Percentiles rank a stretch among this genome's conserved stretches.
Evolutionary conservation across 2,329 filamentous ascomycete genomes (phyloP).

Genomic region (Fusarium virguliforme): DNA sequence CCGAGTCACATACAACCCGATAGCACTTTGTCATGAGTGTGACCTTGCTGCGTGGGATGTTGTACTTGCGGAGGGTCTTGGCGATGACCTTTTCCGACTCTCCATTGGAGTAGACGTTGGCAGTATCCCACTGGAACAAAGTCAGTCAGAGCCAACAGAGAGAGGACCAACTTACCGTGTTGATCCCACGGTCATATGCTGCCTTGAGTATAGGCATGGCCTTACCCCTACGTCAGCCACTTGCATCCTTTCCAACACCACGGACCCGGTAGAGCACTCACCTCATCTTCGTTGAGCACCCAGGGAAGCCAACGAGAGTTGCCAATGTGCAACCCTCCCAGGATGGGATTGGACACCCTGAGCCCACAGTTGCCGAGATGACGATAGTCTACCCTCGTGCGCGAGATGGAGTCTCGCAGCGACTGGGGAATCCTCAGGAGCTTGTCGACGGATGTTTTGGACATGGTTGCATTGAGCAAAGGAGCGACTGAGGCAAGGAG

Average conservation of each 20-base stretch:
- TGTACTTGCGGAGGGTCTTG: slow-evolving; percentile 72
- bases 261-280: not conserved
- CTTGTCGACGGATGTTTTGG: slow-evolving; percentile 17
- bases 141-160: not conserved
- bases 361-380: slow-evolving; percentile 10
- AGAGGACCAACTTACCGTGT: slow-evolving; percentile 29
- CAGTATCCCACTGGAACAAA: slow-evolving; percentile 56
- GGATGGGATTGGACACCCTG: slow-evolving; percentile 16
- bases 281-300: slow-evolving; percentile 19
- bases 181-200: slow-evolving; percentile 43
- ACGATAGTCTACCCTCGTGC: slow-evolving; percentile 11
- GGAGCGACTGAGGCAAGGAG: not conserved
- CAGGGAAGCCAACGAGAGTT: slow-evolving; percentile 18
- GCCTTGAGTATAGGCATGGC: slow-evolving; percentile 36
- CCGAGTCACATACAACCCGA: slow-evolving; percentile 63
- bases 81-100: slow-evolving; percentile 68
- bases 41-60: slow-evolving; percentile 70
- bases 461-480: slow-evolving; percentile 3
- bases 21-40: slow-evolving; percentile 73
- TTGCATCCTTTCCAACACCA: not conserved
- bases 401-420: slow-evolving; percentile 9
- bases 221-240: slow-evolving; percentile 10
- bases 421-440: slow-evolving; percentile 6
- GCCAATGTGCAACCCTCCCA: slow-evolving; percentile 14
- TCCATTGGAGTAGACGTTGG: slow-evolving; percentile 72